Evolutionary conservation across 257 asterid genomes (phyloP).

Genomic region (Nicotiana obtusifolia): DNA sequence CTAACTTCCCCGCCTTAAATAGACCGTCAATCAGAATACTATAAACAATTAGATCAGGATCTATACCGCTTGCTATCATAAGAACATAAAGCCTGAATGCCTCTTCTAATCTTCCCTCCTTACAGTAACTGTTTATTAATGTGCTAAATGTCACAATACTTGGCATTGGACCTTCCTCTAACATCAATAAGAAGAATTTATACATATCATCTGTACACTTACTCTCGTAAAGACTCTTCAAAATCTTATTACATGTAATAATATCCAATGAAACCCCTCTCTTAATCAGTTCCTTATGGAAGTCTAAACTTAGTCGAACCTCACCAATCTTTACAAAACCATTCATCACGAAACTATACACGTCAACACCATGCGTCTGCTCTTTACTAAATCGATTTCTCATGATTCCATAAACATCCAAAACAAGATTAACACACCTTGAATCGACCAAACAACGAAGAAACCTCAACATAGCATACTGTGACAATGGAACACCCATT

Average conservation of each 20-base stretch:
- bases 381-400: constrained; percentile 3
- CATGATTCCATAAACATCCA: constrained; percentile 11
- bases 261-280: constrained; percentile 22
- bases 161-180: constrained; percentile 37
- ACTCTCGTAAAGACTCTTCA: constrained; percentile 17
- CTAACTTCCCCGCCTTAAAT: constrained; percentile 31
- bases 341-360: constrained; percentile 27
- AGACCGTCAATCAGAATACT: constrained; percentile 39
- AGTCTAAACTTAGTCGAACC: constrained; percentile 20
- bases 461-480: constrained; percentile 19
- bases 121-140: constrained; percentile 24
- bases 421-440: constrained; percentile 12
- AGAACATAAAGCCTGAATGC: constrained; percentile 31
- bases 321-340: constrained; percentile 30
- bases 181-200: constrained; percentile 21
- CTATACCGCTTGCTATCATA: constrained; percentile 28
- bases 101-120: constrained; percentile 27
- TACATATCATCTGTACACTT: constrained; percentile 13
- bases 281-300: constrained; percentile 25
- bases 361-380: constrained; percentile 7
- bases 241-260: constrained; percentile 31
- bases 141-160: constrained; percentile 40
- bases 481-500: constrained; percentile 19
- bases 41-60: constrained; percentile 34
- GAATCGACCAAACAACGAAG: constrained; percentile 25